phyloP scores from a whole-genome alignment of 192 early-diverging fungal species.

The Backusella westeae region DNA sequence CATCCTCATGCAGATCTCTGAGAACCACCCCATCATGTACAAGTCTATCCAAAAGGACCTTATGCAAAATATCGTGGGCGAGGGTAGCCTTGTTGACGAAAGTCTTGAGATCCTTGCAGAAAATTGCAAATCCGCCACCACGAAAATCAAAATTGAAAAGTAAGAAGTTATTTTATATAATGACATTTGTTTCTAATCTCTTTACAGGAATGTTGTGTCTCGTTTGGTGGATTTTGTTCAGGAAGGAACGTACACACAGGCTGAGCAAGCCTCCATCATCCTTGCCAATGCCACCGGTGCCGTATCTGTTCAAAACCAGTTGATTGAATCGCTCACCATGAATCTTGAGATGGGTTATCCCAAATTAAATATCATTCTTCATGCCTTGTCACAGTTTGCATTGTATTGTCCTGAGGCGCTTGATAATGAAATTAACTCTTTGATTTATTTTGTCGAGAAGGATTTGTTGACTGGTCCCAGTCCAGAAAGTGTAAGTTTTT shows the following conservation, averaged over 20 bases:
- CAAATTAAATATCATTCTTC: not conserved
- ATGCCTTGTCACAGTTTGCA: not conserved
- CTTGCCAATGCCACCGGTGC: slow-evolving; percentile 47
- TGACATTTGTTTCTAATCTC: not conserved
- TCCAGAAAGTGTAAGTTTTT: not conserved
- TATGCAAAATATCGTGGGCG: not conserved
- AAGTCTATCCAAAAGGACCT: not conserved
- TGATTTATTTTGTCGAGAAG: slow-evolving; percentile 6
- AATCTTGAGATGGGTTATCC: not conserved
- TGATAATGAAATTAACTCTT: not conserved
- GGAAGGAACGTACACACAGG: slow-evolving; percentile 59
- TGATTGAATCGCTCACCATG: not conserved
- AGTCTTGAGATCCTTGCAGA: slow-evolving; percentile 68
- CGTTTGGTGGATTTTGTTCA: slow-evolving; percentile 48
- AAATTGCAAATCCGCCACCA: slow-evolving; percentile 68
- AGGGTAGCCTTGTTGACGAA: slow-evolving; percentile 36
- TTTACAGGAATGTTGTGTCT: slow-evolving; percentile 33
- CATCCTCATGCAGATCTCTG: slow-evolving; percentile 46
- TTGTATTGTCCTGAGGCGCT: not conserved
- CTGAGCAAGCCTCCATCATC: slow-evolving; percentile 70
- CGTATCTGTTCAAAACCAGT: not conserved
- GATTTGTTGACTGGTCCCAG: not conserved
- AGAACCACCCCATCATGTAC: slow-evolving; percentile 12
- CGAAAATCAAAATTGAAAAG: slow-evolving; percentile 15
- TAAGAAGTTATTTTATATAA: not conserved